Evolutionary conservation across 2,329 filamentous ascomycete genomes (phyloP), one percentile per base, ranked within the genome.

Genomic region (Furcasterigmium furcatum): DNA sequence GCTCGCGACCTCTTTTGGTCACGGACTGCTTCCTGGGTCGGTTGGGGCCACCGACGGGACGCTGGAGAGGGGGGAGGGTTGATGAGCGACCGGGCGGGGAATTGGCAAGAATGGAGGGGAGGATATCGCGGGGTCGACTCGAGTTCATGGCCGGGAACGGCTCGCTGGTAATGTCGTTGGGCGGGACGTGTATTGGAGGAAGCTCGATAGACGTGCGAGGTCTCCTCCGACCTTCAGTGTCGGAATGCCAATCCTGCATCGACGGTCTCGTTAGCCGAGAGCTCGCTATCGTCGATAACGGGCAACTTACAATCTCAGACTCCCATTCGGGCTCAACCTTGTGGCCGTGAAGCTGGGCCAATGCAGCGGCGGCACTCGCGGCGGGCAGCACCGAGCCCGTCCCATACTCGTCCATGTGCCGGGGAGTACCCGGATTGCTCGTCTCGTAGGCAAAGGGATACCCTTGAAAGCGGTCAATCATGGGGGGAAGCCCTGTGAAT

Each of bases 81-180:
- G 91, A 91, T 13, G 91, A 95, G 51, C 91, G 87, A 45, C 87
- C 89, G 7, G 90, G 87, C 1, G 91, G 91, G 9, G 91, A 95
- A 49, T 85, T 85, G 43, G 81, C 79, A 30, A 96, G 71, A 46
- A 94, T 88, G 1, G 90, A 95, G 2, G 91, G 89, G 7, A 96
- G 77, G 42, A 94, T 75, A 56, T 92, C 88, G 58, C 87, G 80
- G 46, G 80, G 83, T 54, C 82, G 78, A 52, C 71, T 70, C 34
- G 75, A 70, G 50, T 83, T 78, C 54, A 83, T 74, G 21, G 79
- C 76, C 18, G 82, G 81, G 48, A 85, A 85, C 1, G 86, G 82
- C 57, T 90, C 87, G 67, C 88, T 89, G 52, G 87, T 87, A 47
- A 88, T 80, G 61, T 82, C 76, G 52, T 74, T 67, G 46, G 72